Evolutionary conservation across 2,329 filamentous ascomycete genomes (phyloP).

Genomic region (Alternaria metachromatica): DNA sequence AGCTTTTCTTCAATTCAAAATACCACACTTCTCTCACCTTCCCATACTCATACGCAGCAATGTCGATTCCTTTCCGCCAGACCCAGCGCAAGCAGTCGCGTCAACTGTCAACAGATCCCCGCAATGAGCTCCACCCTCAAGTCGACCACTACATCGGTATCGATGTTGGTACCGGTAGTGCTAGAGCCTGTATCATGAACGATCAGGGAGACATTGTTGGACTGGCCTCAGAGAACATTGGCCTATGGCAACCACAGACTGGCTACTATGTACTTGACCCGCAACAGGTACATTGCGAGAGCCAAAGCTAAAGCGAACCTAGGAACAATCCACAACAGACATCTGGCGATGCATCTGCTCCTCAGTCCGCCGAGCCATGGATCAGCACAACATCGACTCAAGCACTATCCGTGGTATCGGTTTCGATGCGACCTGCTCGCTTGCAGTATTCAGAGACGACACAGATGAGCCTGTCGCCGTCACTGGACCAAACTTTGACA

Average conservation of each 20-base stretch:
- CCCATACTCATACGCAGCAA: slow-evolving; percentile 17
- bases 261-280: slow-evolving; percentile 59
- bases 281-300: background rate
- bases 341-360: slow-evolving; percentile 96
- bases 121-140: slow-evolving; percentile 64
- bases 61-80: slow-evolving; percentile 40
- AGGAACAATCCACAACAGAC: slow-evolving; percentile 98
- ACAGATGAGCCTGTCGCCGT: slow-evolving; percentile 92
- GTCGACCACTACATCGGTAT: slow-evolving; percentile 78
- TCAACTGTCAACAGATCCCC: slow-evolving; percentile 58
- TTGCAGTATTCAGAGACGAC: slow-evolving; percentile 87
- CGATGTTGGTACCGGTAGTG: slow-evolving; percentile 95
- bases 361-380: slow-evolving; percentile 82
- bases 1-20: background rate
- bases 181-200: slow-evolving; percentile 94
- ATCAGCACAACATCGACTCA: slow-evolving; percentile 79
- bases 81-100: slow-evolving; percentile 47
- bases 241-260: slow-evolving; percentile 60
- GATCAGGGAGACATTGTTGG: slow-evolving; percentile 83
- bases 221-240: slow-evolving; percentile 60
- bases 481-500: slow-evolving; percentile 83
- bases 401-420: slow-evolving; percentile 85
- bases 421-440: slow-evolving; percentile 98
- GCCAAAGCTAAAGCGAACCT: slow-evolving; percentile 12
- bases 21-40: background rate